Conservation (phyloP, 2,329 filamentous ascomycete genomes). For the Calonectria naviculata region DNA sequence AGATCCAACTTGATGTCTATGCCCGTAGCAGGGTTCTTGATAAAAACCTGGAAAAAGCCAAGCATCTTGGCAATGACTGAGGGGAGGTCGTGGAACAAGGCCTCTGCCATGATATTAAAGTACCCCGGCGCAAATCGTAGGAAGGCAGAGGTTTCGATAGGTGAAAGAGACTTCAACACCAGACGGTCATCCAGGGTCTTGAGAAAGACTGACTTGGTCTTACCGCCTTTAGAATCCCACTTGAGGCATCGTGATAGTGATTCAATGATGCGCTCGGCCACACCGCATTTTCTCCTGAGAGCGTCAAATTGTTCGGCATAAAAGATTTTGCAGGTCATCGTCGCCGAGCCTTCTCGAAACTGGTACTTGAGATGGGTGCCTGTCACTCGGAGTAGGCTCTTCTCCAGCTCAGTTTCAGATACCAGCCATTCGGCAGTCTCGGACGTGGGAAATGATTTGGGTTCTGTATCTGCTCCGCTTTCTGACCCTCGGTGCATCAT, state of each 20-base stretch:
- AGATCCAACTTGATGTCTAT: slow-evolving; percentile 96
- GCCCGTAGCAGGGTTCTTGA: slow-evolving; percentile 92
- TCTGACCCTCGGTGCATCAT: slow-evolving; percentile 52
- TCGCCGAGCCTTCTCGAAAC: slow-evolving; percentile 92
- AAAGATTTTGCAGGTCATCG: slow-evolving; percentile 98
- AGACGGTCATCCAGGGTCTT: slow-evolving; percentile 97
- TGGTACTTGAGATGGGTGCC: slow-evolving; percentile 97
- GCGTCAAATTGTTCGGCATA: slow-evolving; percentile 99
- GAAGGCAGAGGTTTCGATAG: slow-evolving; percentile 93
- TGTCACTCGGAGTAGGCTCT: slow-evolving; percentile 83
- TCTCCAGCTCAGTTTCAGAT: slow-evolving; percentile 82
- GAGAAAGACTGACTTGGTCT: slow-evolving; percentile 96
- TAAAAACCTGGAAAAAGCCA: slow-evolving; percentile 96
- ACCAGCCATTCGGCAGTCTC: slow-evolving; percentile 54
- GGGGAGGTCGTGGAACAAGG: slow-evolving; percentile 92
- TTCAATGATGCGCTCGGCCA: slow-evolving; percentile 93
- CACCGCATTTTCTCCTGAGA: slow-evolving; percentile 89
- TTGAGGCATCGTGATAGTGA: slow-evolving; percentile 95
- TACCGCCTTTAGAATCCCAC: slow-evolving; percentile 98
- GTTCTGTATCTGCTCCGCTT: slow-evolving; percentile 40
- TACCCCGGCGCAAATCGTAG: slow-evolving; percentile 96
- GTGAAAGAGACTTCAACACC: slow-evolving; percentile 89
- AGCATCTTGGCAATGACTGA: slow-evolving; percentile 99
- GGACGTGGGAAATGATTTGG: slow-evolving; percentile 44
- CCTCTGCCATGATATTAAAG: slow-evolving; percentile 97